Percentiles rank a stretch among this genome's conserved stretches.
These are phyloP conservation scores for Crithidia bombi DNA, from an alignment of 208 protist genomes.

Conservation along the genomic window DNA sequence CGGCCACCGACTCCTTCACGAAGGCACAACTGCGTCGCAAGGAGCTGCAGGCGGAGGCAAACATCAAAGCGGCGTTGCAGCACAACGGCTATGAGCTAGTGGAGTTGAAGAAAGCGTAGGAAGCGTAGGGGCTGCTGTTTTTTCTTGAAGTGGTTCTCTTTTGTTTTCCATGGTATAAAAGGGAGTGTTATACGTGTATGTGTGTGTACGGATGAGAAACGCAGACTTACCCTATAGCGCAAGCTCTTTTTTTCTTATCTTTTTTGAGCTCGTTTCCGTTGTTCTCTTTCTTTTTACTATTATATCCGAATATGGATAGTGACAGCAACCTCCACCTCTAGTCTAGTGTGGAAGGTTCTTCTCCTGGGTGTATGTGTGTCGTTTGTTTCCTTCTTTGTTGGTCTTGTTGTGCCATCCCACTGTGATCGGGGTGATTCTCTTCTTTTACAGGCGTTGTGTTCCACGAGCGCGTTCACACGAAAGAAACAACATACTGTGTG, in stretches of 20 bases:
- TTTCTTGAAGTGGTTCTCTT: not conserved
- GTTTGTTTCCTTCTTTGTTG: too few relatives aligned
- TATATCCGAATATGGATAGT: too few relatives aligned
- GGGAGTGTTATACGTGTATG: not conserved
- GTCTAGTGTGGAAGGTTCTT: too few relatives aligned
- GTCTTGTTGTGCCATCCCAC: too few relatives aligned
- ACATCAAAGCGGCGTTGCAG: constrained; percentile 59
- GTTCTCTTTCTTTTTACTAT: not conserved
- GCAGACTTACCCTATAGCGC: too few relatives aligned
- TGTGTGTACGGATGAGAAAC: not conserved
- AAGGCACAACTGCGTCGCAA: constrained; percentile 41
- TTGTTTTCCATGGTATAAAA: too few relatives aligned
- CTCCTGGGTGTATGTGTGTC: not conserved
- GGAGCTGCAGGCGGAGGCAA: constrained; percentile 42
- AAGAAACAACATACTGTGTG: too few relatives aligned
- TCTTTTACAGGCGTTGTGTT: too few relatives aligned
- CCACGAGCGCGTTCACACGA: too few relatives aligned
- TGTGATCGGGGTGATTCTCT: too few relatives aligned
- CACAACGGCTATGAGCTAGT: constrained; percentile 68
- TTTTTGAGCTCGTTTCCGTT: not conserved
- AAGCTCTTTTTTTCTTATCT: not conserved
- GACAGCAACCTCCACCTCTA: too few relatives aligned
- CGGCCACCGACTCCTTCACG: constrained; percentile 45
- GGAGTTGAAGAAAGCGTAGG: constrained; percentile 40
- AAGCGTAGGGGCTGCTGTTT: not conserved